Evolutionary conservation across 1,284 basidiomycete genomes (phyloP).

Genomic region (Amylostereum areolatum): DNA sequence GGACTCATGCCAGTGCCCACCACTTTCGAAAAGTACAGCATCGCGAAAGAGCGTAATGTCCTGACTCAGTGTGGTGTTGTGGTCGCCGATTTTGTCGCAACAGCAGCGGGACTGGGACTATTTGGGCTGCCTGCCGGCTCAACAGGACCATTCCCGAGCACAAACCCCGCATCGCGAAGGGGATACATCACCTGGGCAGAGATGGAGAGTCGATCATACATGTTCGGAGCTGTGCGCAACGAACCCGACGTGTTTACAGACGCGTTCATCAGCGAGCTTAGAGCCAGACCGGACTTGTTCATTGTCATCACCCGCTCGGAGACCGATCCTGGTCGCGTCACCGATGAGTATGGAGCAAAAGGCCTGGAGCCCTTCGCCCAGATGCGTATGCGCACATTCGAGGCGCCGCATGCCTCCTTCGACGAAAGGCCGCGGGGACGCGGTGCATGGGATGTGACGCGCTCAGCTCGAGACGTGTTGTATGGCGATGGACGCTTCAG

Average conservation of each 20-base stretch:
- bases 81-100: constrained; percentile 17
- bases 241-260: constrained; percentile 17
- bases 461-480: constrained; percentile 15
- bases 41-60: constrained; percentile 13
- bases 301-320: constrained; percentile 23
- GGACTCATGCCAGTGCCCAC: constrained; percentile 14
- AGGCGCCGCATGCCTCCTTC: constrained; percentile 13
- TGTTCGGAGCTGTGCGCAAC: constrained; percentile 27
- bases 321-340: constrained; percentile 15
- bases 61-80: constrained; percentile 23
- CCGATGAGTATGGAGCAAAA: constrained; percentile 20
- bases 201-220: constrained; percentile 16
- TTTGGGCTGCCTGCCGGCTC: background rate
- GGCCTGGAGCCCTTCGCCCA: constrained; percentile 3
- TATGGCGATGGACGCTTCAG: constrained; percentile 9
- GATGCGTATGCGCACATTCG: constrained; percentile 16
- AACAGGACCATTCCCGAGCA: constrained; percentile 11
- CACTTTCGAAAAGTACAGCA: constrained; percentile 9
- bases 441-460: constrained; percentile 13
- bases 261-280: constrained; percentile 23
- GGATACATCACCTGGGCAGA: constrained; percentile 16
- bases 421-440: background rate
- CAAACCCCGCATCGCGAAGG: constrained; percentile 9
- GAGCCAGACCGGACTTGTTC: constrained; percentile 23
- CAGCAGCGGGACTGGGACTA: background rate